phyloP scores from a whole-genome alignment of 257 asterid genomes.

The Cynanchum wilfordii region DNA sequence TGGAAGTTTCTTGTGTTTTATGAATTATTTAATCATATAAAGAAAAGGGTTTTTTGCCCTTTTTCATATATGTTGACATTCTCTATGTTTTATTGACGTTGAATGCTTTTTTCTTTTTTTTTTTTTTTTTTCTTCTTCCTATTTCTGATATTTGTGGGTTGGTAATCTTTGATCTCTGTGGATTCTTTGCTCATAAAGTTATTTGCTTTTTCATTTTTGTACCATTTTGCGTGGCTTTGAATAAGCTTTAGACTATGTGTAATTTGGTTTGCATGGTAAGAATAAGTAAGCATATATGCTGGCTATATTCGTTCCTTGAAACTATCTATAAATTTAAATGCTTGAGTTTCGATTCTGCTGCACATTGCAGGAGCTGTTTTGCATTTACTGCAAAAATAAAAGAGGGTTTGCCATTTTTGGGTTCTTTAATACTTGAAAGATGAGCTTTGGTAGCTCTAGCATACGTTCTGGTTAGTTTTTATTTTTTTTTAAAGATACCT shows the following conservation, averaged over 20 bases:
- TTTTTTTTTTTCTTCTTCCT: conserved; percentile 1
- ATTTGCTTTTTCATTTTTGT: conserved; percentile 21
- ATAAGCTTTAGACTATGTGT: conserved; percentile 22
- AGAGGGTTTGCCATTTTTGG: conserved; percentile 11
- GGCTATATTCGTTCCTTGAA: conserved; percentile 27
- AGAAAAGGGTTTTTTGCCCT: conserved; percentile 14
- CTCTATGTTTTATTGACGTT: conserved; percentile 22
- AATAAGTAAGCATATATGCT: conserved; percentile 17
- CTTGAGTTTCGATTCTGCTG: conserved; percentile 17
- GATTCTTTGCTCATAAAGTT: conserved; percentile 33
- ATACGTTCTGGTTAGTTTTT: conserved; percentile 32
- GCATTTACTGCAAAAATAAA: conserved; percentile 3
- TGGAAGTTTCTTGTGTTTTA: neutral
- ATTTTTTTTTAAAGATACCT: neutral
- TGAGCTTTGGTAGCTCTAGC: conserved; percentile 50
- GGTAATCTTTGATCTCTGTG: conserved; percentile 27
- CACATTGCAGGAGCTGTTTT: conserved; percentile 41
- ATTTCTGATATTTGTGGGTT: conserved; percentile 2
- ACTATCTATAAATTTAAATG: conserved; percentile 34
- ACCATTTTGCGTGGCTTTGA: conserved; percentile 26
- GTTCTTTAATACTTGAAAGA: conserved; percentile 20
- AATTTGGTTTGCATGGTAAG: conserved; percentile 25
- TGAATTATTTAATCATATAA: conserved; percentile 2
- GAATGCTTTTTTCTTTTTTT: neutral
- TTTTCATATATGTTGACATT: conserved; percentile 2